phyloP scores from a whole-genome alignment of 495 filamentous ascomycete genomes.

The Tuber magnatum region DNA sequence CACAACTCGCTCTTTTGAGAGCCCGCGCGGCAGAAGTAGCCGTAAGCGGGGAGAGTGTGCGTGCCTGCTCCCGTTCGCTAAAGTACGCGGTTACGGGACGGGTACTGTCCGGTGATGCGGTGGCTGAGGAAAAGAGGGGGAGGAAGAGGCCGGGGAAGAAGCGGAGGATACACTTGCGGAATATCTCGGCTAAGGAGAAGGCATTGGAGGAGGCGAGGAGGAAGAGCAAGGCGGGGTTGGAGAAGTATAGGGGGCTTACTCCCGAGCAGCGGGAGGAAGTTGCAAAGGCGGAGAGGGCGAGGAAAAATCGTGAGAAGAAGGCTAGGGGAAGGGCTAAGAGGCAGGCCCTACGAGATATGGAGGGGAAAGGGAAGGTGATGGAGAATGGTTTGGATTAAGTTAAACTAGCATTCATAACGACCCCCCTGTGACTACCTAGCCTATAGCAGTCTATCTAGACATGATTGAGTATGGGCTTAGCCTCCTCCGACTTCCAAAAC shows the following conservation, averaged over 20 bases:
- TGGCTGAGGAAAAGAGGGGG: neutral
- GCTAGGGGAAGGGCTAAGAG: slow-evolving; percentile 27
- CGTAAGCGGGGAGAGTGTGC: slow-evolving; percentile 6
- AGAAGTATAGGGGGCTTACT: slow-evolving; percentile 25
- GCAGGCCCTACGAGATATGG: slow-evolving; percentile 5
- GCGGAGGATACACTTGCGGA: slow-evolving; percentile 11
- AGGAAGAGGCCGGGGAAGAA: slow-evolving; percentile 24
- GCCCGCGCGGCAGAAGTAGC: neutral
- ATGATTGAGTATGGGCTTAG: slow-evolving; percentile 57
- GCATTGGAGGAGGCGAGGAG: slow-evolving; percentile 20
- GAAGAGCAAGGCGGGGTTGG: slow-evolving; percentile 20
- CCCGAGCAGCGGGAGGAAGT: slow-evolving; percentile 19
- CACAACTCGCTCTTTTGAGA: slow-evolving; percentile 3
- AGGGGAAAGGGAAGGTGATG: neutral
- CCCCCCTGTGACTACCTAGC: neutral
- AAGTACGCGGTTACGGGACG: slow-evolving; percentile 2
- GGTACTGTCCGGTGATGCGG: slow-evolving; percentile 3
- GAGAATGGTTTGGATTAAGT: slow-evolving; percentile 6
- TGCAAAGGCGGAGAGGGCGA: slow-evolving; percentile 22
- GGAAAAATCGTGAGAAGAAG: slow-evolving; percentile 32
- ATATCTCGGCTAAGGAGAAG: slow-evolving; percentile 8
- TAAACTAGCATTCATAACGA: neutral
- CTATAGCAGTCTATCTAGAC: neutral
- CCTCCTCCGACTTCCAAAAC: slow-evolving; percentile 74
- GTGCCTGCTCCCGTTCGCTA: neutral